These are phyloP conservation scores for Crithidia fasciculata DNA, from an alignment of 208 protist species.

Conservation along the genomic window DNA sequence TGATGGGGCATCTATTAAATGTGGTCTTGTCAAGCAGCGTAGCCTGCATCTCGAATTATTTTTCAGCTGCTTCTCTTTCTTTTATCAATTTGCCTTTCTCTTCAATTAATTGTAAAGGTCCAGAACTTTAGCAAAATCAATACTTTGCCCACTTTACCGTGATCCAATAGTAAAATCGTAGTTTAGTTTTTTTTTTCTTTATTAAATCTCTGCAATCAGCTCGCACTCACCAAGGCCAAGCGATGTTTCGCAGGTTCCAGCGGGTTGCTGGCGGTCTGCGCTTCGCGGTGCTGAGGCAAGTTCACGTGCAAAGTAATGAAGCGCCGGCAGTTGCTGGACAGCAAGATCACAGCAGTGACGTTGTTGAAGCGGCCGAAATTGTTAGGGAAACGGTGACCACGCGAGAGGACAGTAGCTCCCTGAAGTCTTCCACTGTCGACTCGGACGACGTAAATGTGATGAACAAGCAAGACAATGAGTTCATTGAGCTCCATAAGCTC, in stretches of 20 bases:
- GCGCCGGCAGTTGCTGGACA: not conserved
- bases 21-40: too few species aligned
- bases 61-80: too few species aligned
- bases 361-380: constrained; percentile 50
- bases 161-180: too few species aligned
- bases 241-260: constrained; percentile 14
- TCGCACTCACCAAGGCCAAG: not conserved
- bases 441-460: constrained; percentile 48
- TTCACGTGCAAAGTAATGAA: not conserved
- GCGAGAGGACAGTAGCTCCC: not conserved
- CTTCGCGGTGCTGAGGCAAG: not conserved
- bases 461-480: constrained; percentile 46
- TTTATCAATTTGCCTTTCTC: too few species aligned
- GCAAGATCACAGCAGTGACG: not conserved
- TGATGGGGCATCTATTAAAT: too few species aligned
- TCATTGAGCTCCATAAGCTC: constrained; percentile 69
- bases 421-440: constrained; percentile 39
- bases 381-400: constrained; percentile 46
- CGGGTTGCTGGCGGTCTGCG: not conserved
- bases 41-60: too few species aligned
- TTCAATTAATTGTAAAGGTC: too few species aligned
- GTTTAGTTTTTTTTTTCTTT: too few species aligned
- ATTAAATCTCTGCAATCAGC: too few species aligned
- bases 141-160: too few species aligned
- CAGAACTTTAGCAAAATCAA: too few species aligned